A percentile compares a stretch with the other conserved stretches of the same genome.
These are phyloP conservation scores for Suillus brevipes DNA, from an alignment of 768 basidiomycete genomes.

Conservation along the genomic window DNA sequence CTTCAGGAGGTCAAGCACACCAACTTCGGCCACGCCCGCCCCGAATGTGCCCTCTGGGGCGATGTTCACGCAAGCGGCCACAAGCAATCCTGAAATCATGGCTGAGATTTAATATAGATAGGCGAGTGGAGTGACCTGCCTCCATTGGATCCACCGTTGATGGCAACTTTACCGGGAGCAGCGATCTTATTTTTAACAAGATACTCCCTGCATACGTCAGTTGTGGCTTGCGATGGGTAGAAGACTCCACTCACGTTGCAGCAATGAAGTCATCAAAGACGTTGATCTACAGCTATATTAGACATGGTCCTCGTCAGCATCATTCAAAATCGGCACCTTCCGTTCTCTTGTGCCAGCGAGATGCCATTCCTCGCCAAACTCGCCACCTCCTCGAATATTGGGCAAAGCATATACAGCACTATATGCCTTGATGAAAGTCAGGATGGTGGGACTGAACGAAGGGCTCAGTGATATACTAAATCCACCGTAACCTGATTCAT, in stretches of 20 bases:
- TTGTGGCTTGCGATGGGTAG: slow-evolving; percentile 1
- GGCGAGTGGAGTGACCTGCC: slow-evolving; percentile 40
- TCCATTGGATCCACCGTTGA: slow-evolving; percentile 83
- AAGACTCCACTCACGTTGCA: slow-evolving; percentile 55
- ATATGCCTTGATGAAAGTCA: slow-evolving; percentile 74
- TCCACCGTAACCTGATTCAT: slow-evolving; percentile 69
- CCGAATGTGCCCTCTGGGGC: slow-evolving; percentile 76
- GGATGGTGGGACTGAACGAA: slow-evolving; percentile 66
- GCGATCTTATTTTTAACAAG: slow-evolving; percentile 73
- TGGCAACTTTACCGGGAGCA: slow-evolving; percentile 66
- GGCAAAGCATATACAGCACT: slow-evolving; percentile 62
- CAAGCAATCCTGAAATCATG: slow-evolving; percentile 56
- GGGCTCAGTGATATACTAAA: slow-evolving; percentile 73
- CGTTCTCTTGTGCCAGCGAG: slow-evolving; percentile 65
- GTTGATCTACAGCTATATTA: slow-evolving; percentile 48
- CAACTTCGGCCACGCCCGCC: slow-evolving; percentile 80
- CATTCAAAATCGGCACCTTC: slow-evolving; percentile 46
- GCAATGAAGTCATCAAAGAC: slow-evolving; percentile 84
- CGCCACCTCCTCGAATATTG: slow-evolving; percentile 67
- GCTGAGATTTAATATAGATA: slow-evolving; percentile 6
- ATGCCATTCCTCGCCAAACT: slow-evolving; percentile 89
- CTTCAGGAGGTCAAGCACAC: slow-evolving; percentile 78
- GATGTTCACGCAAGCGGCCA: slow-evolving; percentile 84
- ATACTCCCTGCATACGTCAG: slow-evolving; percentile 48
- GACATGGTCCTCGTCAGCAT: not conserved